Conservation (phyloP, 257 asterid species). For the Solanum pimpinellifolium region DNA sequence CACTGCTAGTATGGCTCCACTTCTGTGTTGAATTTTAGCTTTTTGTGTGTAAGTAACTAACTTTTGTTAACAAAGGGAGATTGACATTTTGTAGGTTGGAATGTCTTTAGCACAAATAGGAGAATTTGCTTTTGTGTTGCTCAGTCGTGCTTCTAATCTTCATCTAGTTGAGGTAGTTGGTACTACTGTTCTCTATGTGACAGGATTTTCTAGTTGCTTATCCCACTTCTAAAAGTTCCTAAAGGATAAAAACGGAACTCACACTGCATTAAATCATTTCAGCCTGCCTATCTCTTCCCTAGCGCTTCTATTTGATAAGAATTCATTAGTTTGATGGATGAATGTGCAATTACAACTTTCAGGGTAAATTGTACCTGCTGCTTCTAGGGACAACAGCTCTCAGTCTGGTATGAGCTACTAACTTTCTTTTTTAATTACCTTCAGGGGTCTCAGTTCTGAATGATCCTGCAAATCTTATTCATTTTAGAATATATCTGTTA, state of each 20-base stretch:
- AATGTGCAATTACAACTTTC: background rate
- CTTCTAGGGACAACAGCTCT: conserved; percentile 98
- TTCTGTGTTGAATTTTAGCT: background rate
- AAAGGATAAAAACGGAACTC: background rate
- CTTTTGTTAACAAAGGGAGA: background rate
- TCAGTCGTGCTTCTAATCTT: conserved; percentile 98
- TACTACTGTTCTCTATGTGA: background rate
- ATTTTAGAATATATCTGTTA: background rate
- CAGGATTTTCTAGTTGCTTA: background rate
- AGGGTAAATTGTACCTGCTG: conserved; percentile 89
- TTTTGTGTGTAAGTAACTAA: background rate
- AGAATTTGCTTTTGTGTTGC: conserved; percentile 94
- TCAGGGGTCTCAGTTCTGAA: background rate
- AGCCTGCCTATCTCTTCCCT: background rate
- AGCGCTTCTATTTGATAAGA: background rate
- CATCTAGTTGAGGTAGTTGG: conserved; percentile 91
- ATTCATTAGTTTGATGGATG: background rate
- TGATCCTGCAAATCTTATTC: background rate
- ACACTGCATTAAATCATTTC: background rate
- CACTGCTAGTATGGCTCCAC: conserved; percentile 61
- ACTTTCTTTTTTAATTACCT: background rate
- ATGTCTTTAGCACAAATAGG: conserved; percentile 99
- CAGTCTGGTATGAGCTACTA: conserved; percentile 52
- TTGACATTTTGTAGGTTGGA: conserved; percentile 54
- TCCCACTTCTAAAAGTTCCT: background rate